Evolutionary conservation across 106 monocot genomes (phyloP), one percentile per base, ranked within the genome.

Genomic region (Hemerocallis citrina): DNA sequence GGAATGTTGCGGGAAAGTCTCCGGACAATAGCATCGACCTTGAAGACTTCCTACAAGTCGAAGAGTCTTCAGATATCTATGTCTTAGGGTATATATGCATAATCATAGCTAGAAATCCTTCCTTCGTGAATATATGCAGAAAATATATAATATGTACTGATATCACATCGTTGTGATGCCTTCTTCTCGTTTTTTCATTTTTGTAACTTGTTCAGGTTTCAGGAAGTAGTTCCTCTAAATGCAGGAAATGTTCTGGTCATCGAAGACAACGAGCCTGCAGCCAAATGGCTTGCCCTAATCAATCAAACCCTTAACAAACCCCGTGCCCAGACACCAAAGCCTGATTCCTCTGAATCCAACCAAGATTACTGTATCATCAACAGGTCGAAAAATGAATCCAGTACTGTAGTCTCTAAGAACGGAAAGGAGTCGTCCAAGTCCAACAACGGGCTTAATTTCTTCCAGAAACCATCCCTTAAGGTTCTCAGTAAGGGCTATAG

Each of bases 191-290:
- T 39, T 31, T 24, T 19, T 36, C 13, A 19, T 35, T 9, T 61
- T 34, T 38, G 4, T 32, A n/a, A n/a, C n/a, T 33, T 63, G 34
- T 71, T 38, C 69, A 98, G 98, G 82, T 98, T 98, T 85, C 98
- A 98, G 79, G 98, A 98, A 69, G 92, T 88, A 68, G 98, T 98
- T 46, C 98, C 98, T 64, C 39, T 98, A 63, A 98, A 82, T 64
- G 91, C 98, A 39, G 88, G 98, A 34, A 92, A 98, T 56, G 91
- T 98, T 27, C 28, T 92, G 23, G 98, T 92, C 0, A 42, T 75
- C 3, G 98, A 92, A 54, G 98, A 98, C 75, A 98, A 75, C 47
- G 98, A 92, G 42, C 98, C 98, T 0, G 91, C 91, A 0, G 79
- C 79, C 2, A 87, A 80, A 62, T 98, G 92, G 98, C 88, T 98